Conservation (phyloP, 1,284 basidiomycete species). For the Moesziomyces aphidis region DNA sequence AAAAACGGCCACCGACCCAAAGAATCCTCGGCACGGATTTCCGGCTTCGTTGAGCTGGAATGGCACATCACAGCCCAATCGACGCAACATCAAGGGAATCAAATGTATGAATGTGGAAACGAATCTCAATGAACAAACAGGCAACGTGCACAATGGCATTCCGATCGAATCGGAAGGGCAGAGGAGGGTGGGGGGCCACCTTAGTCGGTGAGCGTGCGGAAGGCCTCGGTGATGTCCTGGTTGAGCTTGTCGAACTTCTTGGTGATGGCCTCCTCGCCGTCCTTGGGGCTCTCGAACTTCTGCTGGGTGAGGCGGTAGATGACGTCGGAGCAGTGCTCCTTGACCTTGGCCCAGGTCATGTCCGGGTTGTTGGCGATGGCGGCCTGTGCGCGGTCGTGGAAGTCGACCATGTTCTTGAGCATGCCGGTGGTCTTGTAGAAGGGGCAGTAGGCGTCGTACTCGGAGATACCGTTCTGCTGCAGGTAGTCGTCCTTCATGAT, state of each 20-base stretch:
- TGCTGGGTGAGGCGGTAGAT: slow-evolving; percentile 97
- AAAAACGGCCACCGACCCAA: too few relatives aligned
- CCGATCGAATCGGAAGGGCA: slow-evolving; percentile 4
- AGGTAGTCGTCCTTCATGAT: slow-evolving; percentile 96
- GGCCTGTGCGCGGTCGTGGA: slow-evolving; percentile 88
- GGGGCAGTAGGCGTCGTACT: slow-evolving; percentile 96
- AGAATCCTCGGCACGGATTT: too few relatives aligned
- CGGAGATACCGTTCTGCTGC: slow-evolving; percentile 98
- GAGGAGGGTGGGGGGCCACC: background rate
- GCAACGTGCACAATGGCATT: slow-evolving; percentile 11
- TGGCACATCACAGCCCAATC: background rate
- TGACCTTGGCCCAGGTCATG: slow-evolving; percentile 91
- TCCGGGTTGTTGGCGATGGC: slow-evolving; percentile 79
- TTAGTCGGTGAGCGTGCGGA: slow-evolving; percentile 64
- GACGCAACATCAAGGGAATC: background rate
- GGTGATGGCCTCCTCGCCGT: slow-evolving; percentile 64
- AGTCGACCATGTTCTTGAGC: slow-evolving; percentile 95
- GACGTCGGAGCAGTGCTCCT: slow-evolving; percentile 85
- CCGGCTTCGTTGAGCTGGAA: too few relatives aligned
- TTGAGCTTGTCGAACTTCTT: slow-evolving; percentile 63
- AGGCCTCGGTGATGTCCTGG: slow-evolving; percentile 63
- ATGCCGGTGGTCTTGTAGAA: slow-evolving; percentile 84
- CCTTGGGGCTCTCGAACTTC: slow-evolving; percentile 85
- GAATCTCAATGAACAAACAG: background rate
- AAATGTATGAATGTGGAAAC: background rate